phyloP scores from a whole-genome alignment of 2,329 filamentous ascomycete species.

The Trichoderma breve region DNA sequence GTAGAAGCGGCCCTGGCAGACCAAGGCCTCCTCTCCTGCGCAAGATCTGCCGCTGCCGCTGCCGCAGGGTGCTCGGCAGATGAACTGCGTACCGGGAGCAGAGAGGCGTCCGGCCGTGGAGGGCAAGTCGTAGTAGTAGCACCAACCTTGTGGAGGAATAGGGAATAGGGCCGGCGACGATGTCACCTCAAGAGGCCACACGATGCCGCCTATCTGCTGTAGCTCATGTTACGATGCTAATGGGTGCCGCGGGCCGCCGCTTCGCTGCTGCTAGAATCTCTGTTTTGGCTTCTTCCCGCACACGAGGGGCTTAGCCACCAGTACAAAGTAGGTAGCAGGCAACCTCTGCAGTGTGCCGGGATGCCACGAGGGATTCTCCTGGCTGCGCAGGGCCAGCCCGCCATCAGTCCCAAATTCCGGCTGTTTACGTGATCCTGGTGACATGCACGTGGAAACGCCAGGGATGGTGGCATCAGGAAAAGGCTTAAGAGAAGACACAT shows the following conservation, averaged over 20 bases:
- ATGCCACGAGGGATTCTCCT: conserved; percentile 21
- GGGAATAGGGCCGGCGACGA: conserved; percentile 16
- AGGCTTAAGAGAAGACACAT: not conserved
- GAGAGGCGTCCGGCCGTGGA: conserved; percentile 8
- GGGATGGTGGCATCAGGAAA: not conserved
- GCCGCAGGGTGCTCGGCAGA: conserved; percentile 18
- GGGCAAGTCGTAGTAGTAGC: not conserved
- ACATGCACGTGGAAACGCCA: conserved; percentile 19
- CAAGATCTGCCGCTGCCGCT: conserved; percentile 17
- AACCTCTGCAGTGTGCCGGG: conserved; percentile 12
- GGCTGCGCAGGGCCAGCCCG: not conserved
- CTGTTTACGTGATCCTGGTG: conserved; percentile 17
- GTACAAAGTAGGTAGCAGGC: not conserved
- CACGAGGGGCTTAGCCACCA: not conserved
- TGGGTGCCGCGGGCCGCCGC: conserved; percentile 17
- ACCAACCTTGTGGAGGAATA: conserved; percentile 5
- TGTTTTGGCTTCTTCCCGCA: conserved; percentile 7
- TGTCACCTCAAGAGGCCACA: conserved; percentile 16
- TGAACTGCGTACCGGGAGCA: conserved; percentile 16
- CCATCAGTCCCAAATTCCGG: conserved; percentile 7
- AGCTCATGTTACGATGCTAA: conserved; percentile 4
- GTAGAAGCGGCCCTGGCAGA: not conserved
- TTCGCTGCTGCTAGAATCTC: conserved; percentile 13
- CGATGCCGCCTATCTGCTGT: conserved; percentile 3
- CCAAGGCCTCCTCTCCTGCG: not conserved